Evolutionary conservation across 345 rosid genomes (phyloP), one percentile per base, ranked within the genome.

Genomic region (Salix caprea): DNA sequence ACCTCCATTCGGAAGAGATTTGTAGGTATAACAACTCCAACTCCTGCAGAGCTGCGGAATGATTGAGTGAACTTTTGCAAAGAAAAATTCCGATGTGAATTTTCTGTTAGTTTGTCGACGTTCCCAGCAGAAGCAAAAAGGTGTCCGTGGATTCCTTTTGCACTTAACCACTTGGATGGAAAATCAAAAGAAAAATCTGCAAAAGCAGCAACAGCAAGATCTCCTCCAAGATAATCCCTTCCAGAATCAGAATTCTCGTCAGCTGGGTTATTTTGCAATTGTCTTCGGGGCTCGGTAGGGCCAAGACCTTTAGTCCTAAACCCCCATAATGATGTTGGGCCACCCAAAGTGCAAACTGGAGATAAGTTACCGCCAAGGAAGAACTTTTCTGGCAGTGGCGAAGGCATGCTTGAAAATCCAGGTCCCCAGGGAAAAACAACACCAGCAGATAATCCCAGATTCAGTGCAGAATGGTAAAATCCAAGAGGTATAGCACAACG

Each of bases 111-210:
- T 84, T 87, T 91, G 62, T 87, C 86, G 67, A 89, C 75, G 75
- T 90, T 96, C 73, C 99, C 99, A n/a, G 97, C 93, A 77, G 91
- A 90, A 65, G 91, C 94, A 80, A 96, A 93, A 39, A 84, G 71
- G 81, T 96, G 99, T 14, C 93, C 99, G 72, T 96, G 97, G 75
- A 96, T 84, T 70, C 98, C 98, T 80, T 92, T 93, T 76, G 90
- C 92, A 83, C 87, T 89, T 61, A 87, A 84, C 96, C 97, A 96
- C 73, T 85, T 90, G 69, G 87, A 78, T 34, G 98, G 98, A 74
- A 93, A 86, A 84, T 96, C 96, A 84, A 96, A 92, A 64, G 99
- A 96, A 77, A 96, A 86, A 79, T 96, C 98, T 9, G 92, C 98
- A 80, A 96, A 93, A 65, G 94, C 90, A 85, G 93, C 87, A 40